A percentile compares a stretch with the other conserved stretches of the same genome.
Conservation (phyloP, 805 yeast species). For the Candida broadrunensis region DNA sequence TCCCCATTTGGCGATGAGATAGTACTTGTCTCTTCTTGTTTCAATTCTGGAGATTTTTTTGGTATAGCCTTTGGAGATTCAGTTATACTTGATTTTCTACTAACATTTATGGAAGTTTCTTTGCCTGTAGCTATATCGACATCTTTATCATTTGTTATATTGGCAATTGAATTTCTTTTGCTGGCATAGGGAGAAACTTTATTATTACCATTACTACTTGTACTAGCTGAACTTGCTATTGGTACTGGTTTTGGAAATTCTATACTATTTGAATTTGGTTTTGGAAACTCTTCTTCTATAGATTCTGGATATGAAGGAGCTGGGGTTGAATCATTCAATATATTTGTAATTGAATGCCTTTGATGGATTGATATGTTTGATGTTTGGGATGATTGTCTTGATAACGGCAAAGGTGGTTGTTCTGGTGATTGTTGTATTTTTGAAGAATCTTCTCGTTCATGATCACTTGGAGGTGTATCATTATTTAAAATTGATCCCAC, state of each 20-base stretch:
- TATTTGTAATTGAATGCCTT: slow-evolving; percentile 27
- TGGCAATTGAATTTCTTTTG: slow-evolving; percentile 18
- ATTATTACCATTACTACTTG: neutral
- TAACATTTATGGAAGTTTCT: slow-evolving; percentile 31
- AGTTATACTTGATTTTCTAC: slow-evolving; percentile 14
- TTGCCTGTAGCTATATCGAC: slow-evolving; percentile 39
- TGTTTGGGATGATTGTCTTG: neutral
- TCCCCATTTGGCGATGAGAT: slow-evolving; percentile 4
- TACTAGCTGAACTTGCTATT: neutral
- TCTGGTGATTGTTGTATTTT: neutral
- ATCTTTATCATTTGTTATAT: slow-evolving; percentile 42
- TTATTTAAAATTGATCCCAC: slow-evolving; percentile 37
- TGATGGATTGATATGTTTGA: slow-evolving; percentile 11
- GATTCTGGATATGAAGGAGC: neutral
- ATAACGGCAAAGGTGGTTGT: neutral
- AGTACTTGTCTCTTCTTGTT: slow-evolving; percentile 6
- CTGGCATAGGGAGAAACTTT: neutral
- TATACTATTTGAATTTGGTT: neutral
- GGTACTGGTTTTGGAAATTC: neutral
- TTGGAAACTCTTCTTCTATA: too few relatives aligned
- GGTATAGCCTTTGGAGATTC: slow-evolving; percentile 1
- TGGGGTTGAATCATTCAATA: slow-evolving; percentile 20
- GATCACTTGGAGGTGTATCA: slow-evolving; percentile 27
- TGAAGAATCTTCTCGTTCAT: slow-evolving; percentile 2
- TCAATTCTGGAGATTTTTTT: slow-evolving; percentile 1